Evolutionary conservation across 208 protist genomes (phyloP).

Genomic region (Acanthamoeba sp.): DNA sequence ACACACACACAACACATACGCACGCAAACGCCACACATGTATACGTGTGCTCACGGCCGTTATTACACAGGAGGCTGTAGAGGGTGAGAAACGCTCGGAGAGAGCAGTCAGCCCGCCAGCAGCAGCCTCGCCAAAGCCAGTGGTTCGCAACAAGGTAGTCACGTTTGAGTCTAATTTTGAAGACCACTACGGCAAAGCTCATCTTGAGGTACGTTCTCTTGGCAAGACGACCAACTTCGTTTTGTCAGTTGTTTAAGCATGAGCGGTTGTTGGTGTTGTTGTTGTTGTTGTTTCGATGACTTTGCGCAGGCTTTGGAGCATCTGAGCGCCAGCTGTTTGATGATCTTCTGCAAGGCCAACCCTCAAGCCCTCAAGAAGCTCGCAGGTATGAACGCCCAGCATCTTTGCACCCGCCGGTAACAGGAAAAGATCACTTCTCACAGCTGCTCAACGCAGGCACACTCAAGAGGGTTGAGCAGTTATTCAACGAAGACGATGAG

Average conservation of each 20-base stretch:
- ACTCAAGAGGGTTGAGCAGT: not conserved
- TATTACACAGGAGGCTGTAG: not conserved
- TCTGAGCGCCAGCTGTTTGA: constrained; percentile 16
- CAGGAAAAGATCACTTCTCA: no score
- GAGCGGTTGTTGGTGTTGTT: no score
- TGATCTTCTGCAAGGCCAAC: constrained; percentile 56
- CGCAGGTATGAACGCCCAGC: not conserved
- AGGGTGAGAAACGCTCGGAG: not conserved
- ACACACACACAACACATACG: not conserved
- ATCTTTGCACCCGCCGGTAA: no score
- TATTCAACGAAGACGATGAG: constrained; percentile 14
- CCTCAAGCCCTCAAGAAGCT: constrained; percentile 10
- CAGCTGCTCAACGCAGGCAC: not conserved
- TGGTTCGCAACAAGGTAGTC: not conserved
- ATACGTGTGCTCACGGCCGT: no score
- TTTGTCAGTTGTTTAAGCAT: no score
- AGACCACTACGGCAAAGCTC: constrained; percentile 27
- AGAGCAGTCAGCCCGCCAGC: not conserved
- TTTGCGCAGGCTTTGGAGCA: not conserved
- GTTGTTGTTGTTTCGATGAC: no score
- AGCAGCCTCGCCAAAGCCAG: not conserved
- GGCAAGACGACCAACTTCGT: no score
- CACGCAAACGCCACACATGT: no score
- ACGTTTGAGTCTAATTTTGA: constrained; percentile 33
- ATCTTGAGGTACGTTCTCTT: constrained; percentile 3